Evolutionary conservation across 768 basidiomycete species (phyloP), one percentile per base, ranked within the genome.

Genomic region (Mycena sanguinolenta): DNA sequence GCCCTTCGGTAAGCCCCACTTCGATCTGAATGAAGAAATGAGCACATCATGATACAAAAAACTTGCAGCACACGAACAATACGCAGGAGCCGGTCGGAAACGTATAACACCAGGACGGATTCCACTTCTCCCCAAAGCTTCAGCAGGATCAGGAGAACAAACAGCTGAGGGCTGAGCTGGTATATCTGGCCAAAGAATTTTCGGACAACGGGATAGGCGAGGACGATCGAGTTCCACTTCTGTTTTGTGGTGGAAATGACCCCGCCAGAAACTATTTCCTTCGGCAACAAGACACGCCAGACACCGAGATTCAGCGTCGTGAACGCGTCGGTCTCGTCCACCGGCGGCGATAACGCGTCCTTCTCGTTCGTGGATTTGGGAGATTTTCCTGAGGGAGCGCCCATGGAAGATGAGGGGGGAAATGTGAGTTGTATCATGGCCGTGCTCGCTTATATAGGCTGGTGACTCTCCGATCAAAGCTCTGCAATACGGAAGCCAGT

Each of bases 241-340:
- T 62, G 49, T 23, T 66, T 52, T 7, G 68, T 19, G 10, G 54
- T 23, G 1, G 23, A 30, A 13, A 59, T n/a, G 36, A 58, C 9
- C 2, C 60, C 60, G 0, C n/a, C 61, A 23, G 63, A 30, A 14
- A 34, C 54, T 0, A 23, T 14, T 14, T 69, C 67, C 6, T 60
- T 57, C 1, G 67, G 66, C 7, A 73, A 23, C 23, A 73, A 52
- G 28, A 73, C 64, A 4, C 60, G n/a, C 72, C 72, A 73, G 0
- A 73, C 72, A 3, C 72, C 72, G 10, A 73, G 68, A 2, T 69
- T 34, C 0, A 69, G 50, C 17, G 54, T 49, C 0, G 70, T 71
- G 60, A 62, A 71, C 9, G 50, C 10, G 19, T 70, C 49, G 39
- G 14, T 42, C 27, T 55, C 27, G 10, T 66, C 27, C 34, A 44